phyloP scores from a whole-genome alignment of 768 basidiomycete species.

The Suillus decipiens region DNA sequence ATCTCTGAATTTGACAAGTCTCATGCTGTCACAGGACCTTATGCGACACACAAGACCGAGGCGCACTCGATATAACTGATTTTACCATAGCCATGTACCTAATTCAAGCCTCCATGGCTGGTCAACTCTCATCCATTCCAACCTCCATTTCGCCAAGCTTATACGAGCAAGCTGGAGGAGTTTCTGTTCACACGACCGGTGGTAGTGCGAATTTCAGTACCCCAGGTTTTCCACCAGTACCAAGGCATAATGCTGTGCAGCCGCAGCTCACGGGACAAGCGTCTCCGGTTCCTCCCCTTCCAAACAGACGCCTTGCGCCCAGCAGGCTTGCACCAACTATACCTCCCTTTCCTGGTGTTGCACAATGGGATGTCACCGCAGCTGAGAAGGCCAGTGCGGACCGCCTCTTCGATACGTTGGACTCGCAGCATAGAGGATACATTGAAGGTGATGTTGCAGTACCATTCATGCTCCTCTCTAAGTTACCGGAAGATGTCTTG shows the following conservation, averaged over 20 bases:
- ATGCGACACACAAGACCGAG: conserved; percentile 93
- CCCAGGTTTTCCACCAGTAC: conserved; percentile 49
- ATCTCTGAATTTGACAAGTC: background rate
- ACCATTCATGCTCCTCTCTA: conserved; percentile 92
- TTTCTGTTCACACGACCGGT: conserved; percentile 58
- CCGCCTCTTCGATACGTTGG: conserved; percentile 79
- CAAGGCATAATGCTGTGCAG: conserved; percentile 65
- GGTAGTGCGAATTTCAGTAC: conserved; percentile 61
- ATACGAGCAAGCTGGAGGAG: conserved; percentile 73
- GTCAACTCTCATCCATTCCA: conserved; percentile 71
- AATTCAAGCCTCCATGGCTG: conserved; percentile 90
- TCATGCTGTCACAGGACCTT: conserved; percentile 62
- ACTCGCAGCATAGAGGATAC: conserved; percentile 69
- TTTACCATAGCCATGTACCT: conserved; percentile 97
- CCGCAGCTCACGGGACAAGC: conserved; percentile 48
- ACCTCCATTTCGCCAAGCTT: conserved; percentile 75
- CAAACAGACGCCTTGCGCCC: conserved; percentile 23
- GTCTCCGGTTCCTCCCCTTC: conserved; percentile 26
- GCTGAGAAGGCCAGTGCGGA: conserved; percentile 80
- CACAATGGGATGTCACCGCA: conserved; percentile 81
- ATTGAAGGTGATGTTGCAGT: conserved; percentile 95
- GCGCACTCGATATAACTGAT: conserved; percentile 84
- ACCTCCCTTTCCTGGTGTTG: conserved; percentile 31
- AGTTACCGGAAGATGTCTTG: conserved; percentile 77
- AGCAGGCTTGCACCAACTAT: conserved; percentile 22